Conservation (phyloP, 1,139 yeast genomes). For the Yarrowia galli region DNA sequence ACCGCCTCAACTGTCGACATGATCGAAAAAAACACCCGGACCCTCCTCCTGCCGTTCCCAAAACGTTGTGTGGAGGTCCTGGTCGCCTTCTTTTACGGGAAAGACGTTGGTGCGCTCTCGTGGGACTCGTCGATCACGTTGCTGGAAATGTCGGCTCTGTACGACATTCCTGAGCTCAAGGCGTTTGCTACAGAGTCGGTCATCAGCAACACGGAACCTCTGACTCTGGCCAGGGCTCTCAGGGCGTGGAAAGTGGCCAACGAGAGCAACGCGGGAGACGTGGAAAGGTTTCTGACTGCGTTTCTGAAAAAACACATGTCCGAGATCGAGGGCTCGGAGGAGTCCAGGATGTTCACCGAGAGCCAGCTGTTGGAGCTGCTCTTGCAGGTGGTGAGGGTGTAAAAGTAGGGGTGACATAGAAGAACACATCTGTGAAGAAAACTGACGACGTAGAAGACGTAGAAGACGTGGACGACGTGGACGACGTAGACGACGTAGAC, state of each 20-base stretch:
- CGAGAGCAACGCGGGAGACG: background rate
- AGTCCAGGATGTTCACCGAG: background rate
- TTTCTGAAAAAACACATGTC: background rate
- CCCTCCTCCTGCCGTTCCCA: background rate
- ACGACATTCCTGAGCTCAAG: background rate
- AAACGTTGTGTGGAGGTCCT: background rate
- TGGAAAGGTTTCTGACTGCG: background rate
- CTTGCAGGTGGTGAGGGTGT: background rate
- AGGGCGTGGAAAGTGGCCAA: background rate
- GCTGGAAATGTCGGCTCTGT: background rate
- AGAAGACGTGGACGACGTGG: too few species aligned
- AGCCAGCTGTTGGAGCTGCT: background rate
- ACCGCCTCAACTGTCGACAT: background rate
- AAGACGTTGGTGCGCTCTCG: background rate
- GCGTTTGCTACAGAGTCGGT: background rate
- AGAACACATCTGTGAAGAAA: too few species aligned
- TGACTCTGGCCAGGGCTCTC: background rate
- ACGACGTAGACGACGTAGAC: too few species aligned
- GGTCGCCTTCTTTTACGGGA: background rate
- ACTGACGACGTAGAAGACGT: too few species aligned
- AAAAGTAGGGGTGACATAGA: too few species aligned
- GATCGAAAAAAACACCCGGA: slow-evolving; percentile 1
- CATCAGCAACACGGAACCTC: too few species aligned
- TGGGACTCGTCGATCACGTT: background rate
- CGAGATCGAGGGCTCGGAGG: background rate